phyloP scores from a whole-genome alignment of 2,329 filamentous ascomycete species.

The Aspergillus piperis region DNA sequence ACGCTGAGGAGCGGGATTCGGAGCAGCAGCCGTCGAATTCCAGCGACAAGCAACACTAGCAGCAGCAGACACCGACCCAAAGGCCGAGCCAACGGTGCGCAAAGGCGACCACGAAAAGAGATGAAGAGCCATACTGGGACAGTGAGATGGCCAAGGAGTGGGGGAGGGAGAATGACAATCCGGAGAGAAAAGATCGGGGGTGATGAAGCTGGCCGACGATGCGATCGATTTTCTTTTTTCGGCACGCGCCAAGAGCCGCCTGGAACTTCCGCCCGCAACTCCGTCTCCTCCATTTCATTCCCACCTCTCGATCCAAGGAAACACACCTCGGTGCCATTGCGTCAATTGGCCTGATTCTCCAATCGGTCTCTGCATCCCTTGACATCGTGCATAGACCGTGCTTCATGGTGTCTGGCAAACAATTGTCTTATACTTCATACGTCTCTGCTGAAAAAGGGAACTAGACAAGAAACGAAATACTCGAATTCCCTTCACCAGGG shows the following conservation, averaged over 20 bases:
- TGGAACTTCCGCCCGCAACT: constrained; percentile 17
- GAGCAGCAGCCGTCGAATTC: constrained; percentile 35
- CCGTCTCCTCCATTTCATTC: not conserved
- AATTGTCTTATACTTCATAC: not conserved
- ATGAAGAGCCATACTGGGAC: constrained; percentile 30
- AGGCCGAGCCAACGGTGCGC: constrained; percentile 26
- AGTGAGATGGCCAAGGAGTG: not conserved
- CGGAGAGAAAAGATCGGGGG: constrained; percentile 2
- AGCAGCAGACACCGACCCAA: constrained; percentile 19
- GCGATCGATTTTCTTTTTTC: constrained; percentile 28
- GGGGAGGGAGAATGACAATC: not conserved
- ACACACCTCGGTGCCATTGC: not conserved
- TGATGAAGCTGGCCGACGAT: constrained; percentile 18
- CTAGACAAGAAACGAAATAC: not conserved
- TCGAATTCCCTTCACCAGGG: not conserved
- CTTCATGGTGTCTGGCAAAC: not conserved
- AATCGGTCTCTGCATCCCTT: not conserved
- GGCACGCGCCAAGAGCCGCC: constrained; percentile 31
- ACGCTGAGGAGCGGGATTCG: constrained; percentile 30
- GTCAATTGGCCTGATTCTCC: not conserved
- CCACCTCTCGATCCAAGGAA: not conserved
- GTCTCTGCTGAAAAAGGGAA: not conserved
- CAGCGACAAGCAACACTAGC: constrained; percentile 33
- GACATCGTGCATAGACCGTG: no score
- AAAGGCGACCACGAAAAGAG: constrained; percentile 31